These are phyloP conservation scores for Clavariopsis aquatica DNA, from an alignment of 495 filamentous ascomycete species.

Conservation along the genomic window DNA sequence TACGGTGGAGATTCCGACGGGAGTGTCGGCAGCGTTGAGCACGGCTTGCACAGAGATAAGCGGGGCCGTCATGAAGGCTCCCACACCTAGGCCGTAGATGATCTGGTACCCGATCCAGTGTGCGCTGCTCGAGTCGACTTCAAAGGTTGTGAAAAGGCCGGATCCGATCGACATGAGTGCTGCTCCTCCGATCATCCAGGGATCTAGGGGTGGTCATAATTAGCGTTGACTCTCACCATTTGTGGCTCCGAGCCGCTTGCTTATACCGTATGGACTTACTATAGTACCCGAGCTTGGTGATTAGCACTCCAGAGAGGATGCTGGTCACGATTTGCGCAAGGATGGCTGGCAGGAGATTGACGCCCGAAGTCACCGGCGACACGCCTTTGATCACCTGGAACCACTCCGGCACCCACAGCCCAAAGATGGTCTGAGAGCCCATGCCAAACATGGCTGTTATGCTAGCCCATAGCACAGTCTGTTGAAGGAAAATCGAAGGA, in stretches of 20 bases:
- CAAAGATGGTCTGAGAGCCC: slow-evolving; percentile 61
- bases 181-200: slow-evolving; percentile 30
- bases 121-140: slow-evolving; percentile 17
- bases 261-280: no score
- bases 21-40: slow-evolving; percentile 23
- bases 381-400: slow-evolving; percentile 33
- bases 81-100: slow-evolving; percentile 29
- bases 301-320: slow-evolving; percentile 28
- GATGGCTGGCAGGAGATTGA: slow-evolving; percentile 22
- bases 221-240: no score
- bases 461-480: slow-evolving; percentile 60
- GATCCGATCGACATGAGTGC: slow-evolving; percentile 31
- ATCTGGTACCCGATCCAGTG: slow-evolving; percentile 38
- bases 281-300: slow-evolving; percentile 30
- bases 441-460: slow-evolving; percentile 61
- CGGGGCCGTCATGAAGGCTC: slow-evolving; percentile 22
- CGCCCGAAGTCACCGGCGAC: slow-evolving; percentile 21
- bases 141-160: slow-evolving; percentile 33
- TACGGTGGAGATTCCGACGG: slow-evolving; percentile 37
- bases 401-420: slow-evolving; percentile 31
- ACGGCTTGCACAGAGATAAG: slow-evolving; percentile 30
- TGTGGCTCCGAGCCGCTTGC: no score
- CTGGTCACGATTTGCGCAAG: slow-evolving; percentile 24
- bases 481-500: slow-evolving; percentile 67
- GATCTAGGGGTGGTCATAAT: slow-evolving; percentile 4